Evolutionary conservation across 345 rosid species (phyloP), one percentile per base, ranked within the genome.

Genomic region (Euphorbia pulcherrima): DNA sequence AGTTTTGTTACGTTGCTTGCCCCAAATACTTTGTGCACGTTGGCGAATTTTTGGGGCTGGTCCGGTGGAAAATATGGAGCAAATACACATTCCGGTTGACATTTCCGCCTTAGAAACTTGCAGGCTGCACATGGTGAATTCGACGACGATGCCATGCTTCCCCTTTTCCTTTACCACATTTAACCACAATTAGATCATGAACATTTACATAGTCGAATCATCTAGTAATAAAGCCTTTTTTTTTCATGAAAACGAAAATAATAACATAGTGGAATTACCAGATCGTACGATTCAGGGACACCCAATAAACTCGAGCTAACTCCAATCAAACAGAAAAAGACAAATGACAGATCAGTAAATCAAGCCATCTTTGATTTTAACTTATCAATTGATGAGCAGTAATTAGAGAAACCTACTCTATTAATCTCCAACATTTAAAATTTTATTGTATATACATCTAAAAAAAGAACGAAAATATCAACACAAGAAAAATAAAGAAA

Each of bases 41-140:
- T 74, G 23, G 77, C 68, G 6, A 74, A 74, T 47, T 74, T 74
- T 24, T 68, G 72, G 2, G 77, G 77, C 73, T 74, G 77, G 41
- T 74, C 77, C 39, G 77, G 77, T 28, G 77, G 77, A 55, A 74
- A 74, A 62, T 74, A 74, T 2, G 77, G 77, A 2, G 77, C 77
- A 54, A 74, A 74, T 0, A 74, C 77, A 11, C 77, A 74, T 28
- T 74, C 77, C 18, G 77, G 69, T 21, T 74, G 77, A n/a, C 77
- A 74, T 68, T 68, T 74, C 2, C 77, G 35, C 55, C 77, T 48
- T 52, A 74, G 60, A 68, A 74, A 74, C 64, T 74, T 74, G 69
- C 77, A 74, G 59, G 77, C 77, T 35, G 77, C 77, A 12, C 77
- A 74, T 17, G 77, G 77, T 27, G 73, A 68, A 52, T 55, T 68